phyloP scores from a whole-genome alignment of 2,329 filamentous ascomycete species.

The Fonsecaea multimorphosa region DNA sequence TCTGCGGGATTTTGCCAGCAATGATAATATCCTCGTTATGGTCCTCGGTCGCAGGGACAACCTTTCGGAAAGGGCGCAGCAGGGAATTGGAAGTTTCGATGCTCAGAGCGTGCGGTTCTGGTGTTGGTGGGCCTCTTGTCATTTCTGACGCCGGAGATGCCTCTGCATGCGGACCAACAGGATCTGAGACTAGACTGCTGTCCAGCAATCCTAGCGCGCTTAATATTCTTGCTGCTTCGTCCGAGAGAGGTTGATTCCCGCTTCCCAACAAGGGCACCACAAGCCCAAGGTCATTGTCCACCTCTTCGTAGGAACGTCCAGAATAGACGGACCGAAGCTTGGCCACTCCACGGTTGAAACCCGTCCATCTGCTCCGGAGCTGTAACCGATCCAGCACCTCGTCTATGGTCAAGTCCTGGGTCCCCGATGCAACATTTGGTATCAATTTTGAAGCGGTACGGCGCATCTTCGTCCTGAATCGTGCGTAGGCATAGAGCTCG shows the following conservation, averaged over 20 bases:
- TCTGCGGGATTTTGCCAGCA: background rate
- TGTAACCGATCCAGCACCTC: slow-evolving; percentile 13
- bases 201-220: slow-evolving; percentile 7
- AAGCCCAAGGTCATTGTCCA: slow-evolving; percentile 21
- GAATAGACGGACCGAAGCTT: slow-evolving; percentile 14
- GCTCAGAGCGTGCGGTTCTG: slow-evolving; percentile 7
- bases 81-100: slow-evolving; percentile 1
- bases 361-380: slow-evolving; percentile 6
- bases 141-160: background rate
- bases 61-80: background rate
- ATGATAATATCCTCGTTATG: background rate
- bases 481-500: background rate
- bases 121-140: background rate
- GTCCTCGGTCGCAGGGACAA: background rate
- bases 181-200: background rate
- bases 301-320: slow-evolving; percentile 14
- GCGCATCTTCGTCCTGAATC: slow-evolving; percentile 10
- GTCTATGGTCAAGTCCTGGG: slow-evolving; percentile 14
- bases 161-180: background rate
- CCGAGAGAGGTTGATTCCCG: slow-evolving; percentile 2
- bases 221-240: slow-evolving; percentile 9
- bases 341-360: background rate
- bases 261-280: slow-evolving; percentile 16
- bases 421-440: background rate
- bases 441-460: background rate